Percentiles rank a stretch among this genome's conserved stretches.
These are phyloP conservation scores for Choiromyces venosus DNA, from an alignment of 495 filamentous ascomycete genomes.

Conservation along the genomic window DNA sequence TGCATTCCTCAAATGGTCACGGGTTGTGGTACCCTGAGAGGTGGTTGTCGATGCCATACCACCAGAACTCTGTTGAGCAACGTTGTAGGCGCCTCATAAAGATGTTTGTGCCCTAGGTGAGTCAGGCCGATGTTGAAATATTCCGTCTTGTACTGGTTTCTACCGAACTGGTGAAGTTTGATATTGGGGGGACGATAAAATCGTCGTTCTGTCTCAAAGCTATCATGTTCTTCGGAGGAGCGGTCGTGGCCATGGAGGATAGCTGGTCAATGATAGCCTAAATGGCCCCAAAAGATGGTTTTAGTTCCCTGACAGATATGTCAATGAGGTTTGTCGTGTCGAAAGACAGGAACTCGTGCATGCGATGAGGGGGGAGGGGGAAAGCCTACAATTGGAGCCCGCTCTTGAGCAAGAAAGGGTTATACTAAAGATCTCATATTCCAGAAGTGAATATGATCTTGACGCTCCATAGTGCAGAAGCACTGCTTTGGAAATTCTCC, in stretches of 20 bases:
- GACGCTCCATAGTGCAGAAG: neutral
- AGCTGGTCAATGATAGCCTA: neutral
- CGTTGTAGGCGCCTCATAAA: slow-evolving; percentile 18
- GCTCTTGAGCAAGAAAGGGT: neutral
- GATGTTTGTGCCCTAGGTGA: neutral
- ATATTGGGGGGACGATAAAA: neutral
- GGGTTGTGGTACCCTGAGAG: neutral
- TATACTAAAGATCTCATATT: neutral
- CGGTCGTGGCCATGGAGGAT: neutral
- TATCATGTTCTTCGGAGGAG: neutral
- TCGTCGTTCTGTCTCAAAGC: neutral
- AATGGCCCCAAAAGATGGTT: neutral
- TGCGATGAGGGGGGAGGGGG: neutral
- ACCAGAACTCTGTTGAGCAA: slow-evolving; percentile 14
- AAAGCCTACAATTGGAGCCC: neutral
- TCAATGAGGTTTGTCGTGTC: neutral
- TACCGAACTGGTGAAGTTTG: neutral
- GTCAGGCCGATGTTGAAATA: neutral
- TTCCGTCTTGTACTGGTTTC: neutral
- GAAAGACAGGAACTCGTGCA: neutral
- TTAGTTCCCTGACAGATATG: neutral
- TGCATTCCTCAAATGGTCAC: neutral
- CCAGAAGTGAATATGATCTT: neutral
- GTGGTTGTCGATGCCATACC: neutral
- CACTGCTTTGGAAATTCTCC: neutral